Conservation (phyloP, 306 rosid genomes). For the Canavalia gladiata region DNA sequence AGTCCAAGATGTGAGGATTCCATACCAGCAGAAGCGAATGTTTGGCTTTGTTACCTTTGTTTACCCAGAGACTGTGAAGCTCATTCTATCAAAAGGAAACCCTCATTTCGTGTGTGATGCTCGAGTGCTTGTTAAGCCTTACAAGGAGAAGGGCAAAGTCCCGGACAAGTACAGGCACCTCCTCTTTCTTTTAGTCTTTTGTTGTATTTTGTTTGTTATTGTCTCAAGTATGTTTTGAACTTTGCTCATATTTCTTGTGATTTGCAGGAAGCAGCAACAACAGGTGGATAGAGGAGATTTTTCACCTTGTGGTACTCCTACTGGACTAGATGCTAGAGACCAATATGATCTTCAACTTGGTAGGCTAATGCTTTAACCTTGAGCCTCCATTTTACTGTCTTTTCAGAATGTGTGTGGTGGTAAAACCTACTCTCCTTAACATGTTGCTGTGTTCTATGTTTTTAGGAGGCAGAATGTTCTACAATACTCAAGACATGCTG, state of each 20-base stretch:
- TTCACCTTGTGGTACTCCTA: constrained; percentile 94
- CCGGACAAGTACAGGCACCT: constrained; percentile 95
- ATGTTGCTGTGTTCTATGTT: background rate
- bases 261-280: constrained; percentile 83
- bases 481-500: constrained; percentile 80
- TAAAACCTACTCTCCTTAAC: background rate
- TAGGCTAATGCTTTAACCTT: constrained; percentile 42
- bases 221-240: background rate
- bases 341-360: constrained; percentile 90
- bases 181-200: constrained; percentile 6
- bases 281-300: constrained; percentile 88
- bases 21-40: constrained; percentile 98
- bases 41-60: constrained; percentile 96
- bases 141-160: constrained; percentile 98
- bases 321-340: constrained; percentile 84
- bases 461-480: constrained; percentile 83
- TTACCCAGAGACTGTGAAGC: constrained; percentile 93
- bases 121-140: constrained; percentile 96
- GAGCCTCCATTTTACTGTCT: background rate
- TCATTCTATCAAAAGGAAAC: constrained; percentile 89
- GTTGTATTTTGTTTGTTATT: background rate
- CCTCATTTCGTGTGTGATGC: constrained; percentile 99
- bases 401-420: background rate
- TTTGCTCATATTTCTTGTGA: constrained; percentile 27
- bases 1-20: constrained; percentile 99